These are phyloP conservation scores for Tolypocladium album DNA, from an alignment of 2,329 filamentous ascomycete genomes.

Conservation along the genomic window DNA sequence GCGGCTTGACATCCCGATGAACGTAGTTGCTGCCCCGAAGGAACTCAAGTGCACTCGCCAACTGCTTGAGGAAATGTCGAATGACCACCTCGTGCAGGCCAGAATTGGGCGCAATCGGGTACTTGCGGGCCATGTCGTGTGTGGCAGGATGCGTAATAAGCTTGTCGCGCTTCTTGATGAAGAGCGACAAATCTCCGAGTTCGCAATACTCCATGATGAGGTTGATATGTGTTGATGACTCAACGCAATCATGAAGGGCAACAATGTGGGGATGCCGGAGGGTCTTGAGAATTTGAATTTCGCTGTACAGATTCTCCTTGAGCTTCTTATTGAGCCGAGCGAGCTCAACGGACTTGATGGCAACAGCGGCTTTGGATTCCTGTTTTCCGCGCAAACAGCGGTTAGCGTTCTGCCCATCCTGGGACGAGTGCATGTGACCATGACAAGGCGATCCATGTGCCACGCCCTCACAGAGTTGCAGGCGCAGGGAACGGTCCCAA, in stretches of 20 bases:
- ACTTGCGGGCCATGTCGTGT: conserved; percentile 84
- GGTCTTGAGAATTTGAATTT: conserved; percentile 90
- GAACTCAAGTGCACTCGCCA: conserved; percentile 84
- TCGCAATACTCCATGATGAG: conserved; percentile 98
- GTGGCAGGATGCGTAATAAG: conserved; percentile 72
- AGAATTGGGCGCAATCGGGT: conserved; percentile 71
- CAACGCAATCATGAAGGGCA: conserved; percentile 86
- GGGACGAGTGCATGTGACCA: conserved; percentile 1
- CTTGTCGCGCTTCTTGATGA: conserved; percentile 88
- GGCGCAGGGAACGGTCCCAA: background rate
- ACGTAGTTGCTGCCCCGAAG: conserved; percentile 77
- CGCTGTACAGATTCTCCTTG: conserved; percentile 87
- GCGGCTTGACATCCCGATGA: conserved; percentile 94
- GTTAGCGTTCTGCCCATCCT: background rate
- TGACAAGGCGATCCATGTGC: background rate
- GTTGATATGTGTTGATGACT: conserved; percentile 81
- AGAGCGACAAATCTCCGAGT: conserved; percentile 84
- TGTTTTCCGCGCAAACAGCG: conserved; percentile 22
- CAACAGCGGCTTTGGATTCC: conserved; percentile 73
- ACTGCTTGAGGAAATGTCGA: conserved; percentile 91
- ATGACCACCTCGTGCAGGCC: conserved; percentile 96
- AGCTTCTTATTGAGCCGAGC: conserved; percentile 89
- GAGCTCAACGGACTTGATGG: conserved; percentile 93
- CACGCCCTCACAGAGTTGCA: background rate
- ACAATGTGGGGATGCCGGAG: conserved; percentile 96